Evolutionary conservation across 768 basidiomycete species (phyloP), one percentile per base, ranked within the genome.

Genomic region (Trametes coccinea): DNA sequence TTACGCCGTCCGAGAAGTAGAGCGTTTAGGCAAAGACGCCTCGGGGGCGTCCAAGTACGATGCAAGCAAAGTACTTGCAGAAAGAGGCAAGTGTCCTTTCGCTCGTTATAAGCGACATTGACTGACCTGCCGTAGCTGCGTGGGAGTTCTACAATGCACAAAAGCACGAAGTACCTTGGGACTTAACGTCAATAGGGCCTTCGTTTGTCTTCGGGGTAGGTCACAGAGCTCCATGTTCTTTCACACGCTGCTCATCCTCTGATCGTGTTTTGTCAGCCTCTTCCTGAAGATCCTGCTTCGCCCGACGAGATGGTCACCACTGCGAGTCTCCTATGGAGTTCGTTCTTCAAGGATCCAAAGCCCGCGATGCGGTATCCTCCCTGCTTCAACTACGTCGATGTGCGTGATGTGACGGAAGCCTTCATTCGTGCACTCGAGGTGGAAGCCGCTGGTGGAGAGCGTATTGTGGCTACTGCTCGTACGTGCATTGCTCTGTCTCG

Each of bases 21-120:
- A 80, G 57, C 75, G 82, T 61, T 73, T 83, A 45, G 87, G 86
- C 0, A 69, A 73, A 13, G 75, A 79, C 1, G 82, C 82, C 0
- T 61, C 71, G 1, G 61, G 64, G 0, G 62, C 70, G 13, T 49
- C 68, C 7, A 84, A 82, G 61, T 90, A 91, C 71, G 66, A 76
- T 16, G 85, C 80, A 4, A 72, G 79, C 13, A 88, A 89, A 76
- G 78, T 77, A 0, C 75, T 86, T 8, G 84, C 87, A 0, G 87
- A 89, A 74, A 76, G 74, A 66, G 63, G 59, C 39, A 22, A 22
- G 31, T 4, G 49, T 33, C 16, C 46, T 4, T 7, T n/a, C 8
- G 11, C 46, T 47, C 5, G 29, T 10, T 22, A 22, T 22, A 22
- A 29, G 27, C 22, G 17, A 6, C 3, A 5, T 11, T 47, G 39